A percentile compares a stretch with the other conserved stretches of the same genome.
Conservation (phyloP, 2,329 filamentous ascomycete species). For the Elsinoe arachidis region DNA sequence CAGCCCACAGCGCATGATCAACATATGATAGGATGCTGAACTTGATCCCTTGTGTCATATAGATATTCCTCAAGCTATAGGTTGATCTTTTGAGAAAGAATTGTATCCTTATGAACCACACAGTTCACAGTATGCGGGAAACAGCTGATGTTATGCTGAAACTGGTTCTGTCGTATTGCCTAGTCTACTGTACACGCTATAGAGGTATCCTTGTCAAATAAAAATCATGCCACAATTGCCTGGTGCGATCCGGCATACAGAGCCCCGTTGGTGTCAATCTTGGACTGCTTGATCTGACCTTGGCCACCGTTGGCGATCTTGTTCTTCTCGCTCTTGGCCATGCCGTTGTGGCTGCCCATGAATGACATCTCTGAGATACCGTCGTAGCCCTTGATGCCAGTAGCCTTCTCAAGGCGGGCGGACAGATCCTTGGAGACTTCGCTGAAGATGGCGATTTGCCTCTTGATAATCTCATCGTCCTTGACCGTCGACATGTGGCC, state of each 20-base stretch:
- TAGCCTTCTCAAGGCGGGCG: conserved; percentile 51
- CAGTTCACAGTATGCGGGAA: no score
- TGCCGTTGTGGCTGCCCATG: conserved; percentile 54
- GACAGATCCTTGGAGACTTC: conserved; percentile 54
- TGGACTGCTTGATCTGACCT: conserved; percentile 23
- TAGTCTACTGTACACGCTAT: conserved; percentile 2
- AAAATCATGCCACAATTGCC: conserved; percentile 12
- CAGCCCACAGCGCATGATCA: no score
- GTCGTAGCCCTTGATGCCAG: conserved; percentile 52
- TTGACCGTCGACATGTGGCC: conserved; percentile 53
- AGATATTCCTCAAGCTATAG: no score
- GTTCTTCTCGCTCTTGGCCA: conserved; percentile 41
- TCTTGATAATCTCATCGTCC: conserved; percentile 53
- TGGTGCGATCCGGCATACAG: conserved; percentile 37
- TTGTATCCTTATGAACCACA: no score
- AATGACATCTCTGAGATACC: conserved; percentile 49
- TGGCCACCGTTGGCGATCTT: conserved; percentile 45
- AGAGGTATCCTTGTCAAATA: background rate
- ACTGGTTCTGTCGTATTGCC: background rate
- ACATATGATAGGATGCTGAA: no score
- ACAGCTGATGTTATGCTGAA: no score
- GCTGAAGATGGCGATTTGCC: conserved; percentile 57
- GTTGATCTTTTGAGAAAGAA: no score
- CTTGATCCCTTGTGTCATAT: no score
- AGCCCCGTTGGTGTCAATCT: conserved; percentile 41